Evolutionary conservation across 345 rosid species (phyloP), one percentile per base, ranked within the genome.

Genomic region (Hirschfeldia incana): DNA sequence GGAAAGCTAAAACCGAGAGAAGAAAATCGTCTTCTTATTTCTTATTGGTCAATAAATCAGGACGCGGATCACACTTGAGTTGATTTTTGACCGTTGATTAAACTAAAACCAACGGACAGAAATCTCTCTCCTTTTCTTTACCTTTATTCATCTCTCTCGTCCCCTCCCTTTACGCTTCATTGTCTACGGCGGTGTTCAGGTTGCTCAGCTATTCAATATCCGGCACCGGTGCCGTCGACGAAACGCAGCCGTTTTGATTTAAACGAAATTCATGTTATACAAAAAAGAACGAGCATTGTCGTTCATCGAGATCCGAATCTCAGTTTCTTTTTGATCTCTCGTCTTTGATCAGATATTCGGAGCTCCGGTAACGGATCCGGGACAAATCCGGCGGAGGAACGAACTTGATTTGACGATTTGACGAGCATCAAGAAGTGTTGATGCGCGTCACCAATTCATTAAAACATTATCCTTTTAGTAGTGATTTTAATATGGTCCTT

Each of bases 381-480:
- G 68, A 57, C 57, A 44, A 33, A 74, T 71, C 68, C 67, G 72
- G 42, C 72, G 75, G 70, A 8, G 65, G 10, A 80, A 30, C 6
- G 36, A 5, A 28, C 17, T 37, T 67, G 15, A 16, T 13, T 67
- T 39, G 70, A 44, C 58, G 69, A 65, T 29, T 95, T 74, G 99
- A 95, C 77, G 99, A 95, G 85, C 90, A 98, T 84, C 99, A 95
- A 81, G 99, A 95, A 89, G 99, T 95, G 74, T 83, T 95, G 58
- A 95, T 95, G 99, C 82, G 93, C 84, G 99, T 95, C 87, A 95
- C 99, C 10, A 95, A 95, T 88, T 96, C 99, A 15, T 85, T 96
- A 74, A 93, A 96, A 83, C 99, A 96, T 98, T 96, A 96, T 96
- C 99, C 98, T 75, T 42, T 67, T 29, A 29, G 4, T 29, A 29